Percentiles rank a stretch among this genome's conserved stretches.
phyloP scores from a whole-genome alignment of 371 early-diverging fungal genomes.

The Actinomucor elegans region DNA sequence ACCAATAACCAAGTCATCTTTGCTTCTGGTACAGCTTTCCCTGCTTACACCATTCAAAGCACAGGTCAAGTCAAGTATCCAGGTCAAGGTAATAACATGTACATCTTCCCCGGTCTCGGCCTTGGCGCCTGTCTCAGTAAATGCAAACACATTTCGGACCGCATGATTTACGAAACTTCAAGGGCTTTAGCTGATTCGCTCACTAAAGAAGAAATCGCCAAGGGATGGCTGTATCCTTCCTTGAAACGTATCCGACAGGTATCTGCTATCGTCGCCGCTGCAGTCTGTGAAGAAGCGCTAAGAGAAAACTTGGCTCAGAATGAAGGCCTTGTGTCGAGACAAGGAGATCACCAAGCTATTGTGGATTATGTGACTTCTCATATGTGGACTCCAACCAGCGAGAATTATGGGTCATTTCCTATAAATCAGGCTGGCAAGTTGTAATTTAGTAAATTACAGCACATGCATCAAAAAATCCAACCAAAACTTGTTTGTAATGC shows the following conservation, averaged over 20 bases:
- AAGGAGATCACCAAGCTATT: constrained; percentile 2
- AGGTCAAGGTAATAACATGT: constrained; percentile 95
- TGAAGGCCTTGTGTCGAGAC: background rate
- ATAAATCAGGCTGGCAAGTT: constrained; percentile 1
- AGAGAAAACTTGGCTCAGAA: constrained; percentile 50
- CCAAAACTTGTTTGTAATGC: too few species aligned
- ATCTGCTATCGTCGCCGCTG: constrained; percentile 74
- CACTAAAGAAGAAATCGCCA: constrained; percentile 61
- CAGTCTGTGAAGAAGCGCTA: constrained; percentile 66
- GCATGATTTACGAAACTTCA: constrained; percentile 79
- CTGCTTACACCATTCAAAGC: constrained; percentile 63
- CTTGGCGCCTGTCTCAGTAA: constrained; percentile 77
- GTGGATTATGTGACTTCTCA: constrained; percentile 14
- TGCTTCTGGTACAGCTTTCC: constrained; percentile 94
- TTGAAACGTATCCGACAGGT: constrained; percentile 84
- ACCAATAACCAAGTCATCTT: constrained; percentile 86
- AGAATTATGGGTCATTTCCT: constrained; percentile 14
- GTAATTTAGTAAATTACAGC: too few species aligned
- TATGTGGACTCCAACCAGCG: constrained; percentile 23
- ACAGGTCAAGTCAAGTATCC: constrained; percentile 61
- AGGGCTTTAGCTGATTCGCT: constrained; percentile 80
- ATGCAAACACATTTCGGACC: constrained; percentile 68
- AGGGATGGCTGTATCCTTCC: constrained; percentile 80
- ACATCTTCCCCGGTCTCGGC: constrained; percentile 92
- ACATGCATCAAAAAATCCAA: too few species aligned